These are phyloP conservation scores for Bretziella fagacearum DNA, from an alignment of 2,329 filamentous ascomycete species.

Conservation along the genomic window DNA sequence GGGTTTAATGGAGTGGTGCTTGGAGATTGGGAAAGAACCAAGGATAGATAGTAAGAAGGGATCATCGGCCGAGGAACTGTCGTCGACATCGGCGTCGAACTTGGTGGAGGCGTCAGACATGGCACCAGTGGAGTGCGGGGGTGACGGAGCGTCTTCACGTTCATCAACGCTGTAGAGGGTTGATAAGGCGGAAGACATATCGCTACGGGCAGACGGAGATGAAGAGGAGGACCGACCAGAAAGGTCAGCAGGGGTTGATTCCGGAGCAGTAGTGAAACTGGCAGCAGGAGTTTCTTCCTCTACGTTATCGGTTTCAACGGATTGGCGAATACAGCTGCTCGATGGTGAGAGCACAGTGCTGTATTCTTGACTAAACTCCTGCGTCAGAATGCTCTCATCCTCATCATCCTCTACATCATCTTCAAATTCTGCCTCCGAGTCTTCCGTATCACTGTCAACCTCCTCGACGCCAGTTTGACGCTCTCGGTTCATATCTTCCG, in stretches of 20 bases:
- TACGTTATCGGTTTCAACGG: not conserved
- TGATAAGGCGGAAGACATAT: constrained; percentile 36
- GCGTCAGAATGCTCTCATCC: constrained; percentile 7
- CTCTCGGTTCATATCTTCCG: constrained; percentile 6
- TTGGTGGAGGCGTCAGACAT: constrained; percentile 9
- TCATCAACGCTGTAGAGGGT: constrained; percentile 41
- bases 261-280: not conserved
- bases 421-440: not conserved
- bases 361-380: constrained; percentile 5
- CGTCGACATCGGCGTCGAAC: not conserved
- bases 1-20: constrained; percentile 10
- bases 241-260: not conserved
- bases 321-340: constrained; percentile 7
- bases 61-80: constrained; percentile 4
- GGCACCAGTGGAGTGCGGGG: not conserved
- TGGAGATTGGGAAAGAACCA: constrained; percentile 10
- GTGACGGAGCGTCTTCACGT: constrained; percentile 21
- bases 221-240: not conserved
- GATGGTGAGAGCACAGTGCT: constrained; percentile 12
- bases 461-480: not conserved
- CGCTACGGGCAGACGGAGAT: constrained; percentile 22
- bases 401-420: constrained; percentile 2
- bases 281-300: not conserved
- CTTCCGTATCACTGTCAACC: constrained; percentile 1
- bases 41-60: constrained; percentile 6